Evolutionary conservation across 208 protist species (phyloP).

Genomic region (Trypanosoma scelopori): DNA sequence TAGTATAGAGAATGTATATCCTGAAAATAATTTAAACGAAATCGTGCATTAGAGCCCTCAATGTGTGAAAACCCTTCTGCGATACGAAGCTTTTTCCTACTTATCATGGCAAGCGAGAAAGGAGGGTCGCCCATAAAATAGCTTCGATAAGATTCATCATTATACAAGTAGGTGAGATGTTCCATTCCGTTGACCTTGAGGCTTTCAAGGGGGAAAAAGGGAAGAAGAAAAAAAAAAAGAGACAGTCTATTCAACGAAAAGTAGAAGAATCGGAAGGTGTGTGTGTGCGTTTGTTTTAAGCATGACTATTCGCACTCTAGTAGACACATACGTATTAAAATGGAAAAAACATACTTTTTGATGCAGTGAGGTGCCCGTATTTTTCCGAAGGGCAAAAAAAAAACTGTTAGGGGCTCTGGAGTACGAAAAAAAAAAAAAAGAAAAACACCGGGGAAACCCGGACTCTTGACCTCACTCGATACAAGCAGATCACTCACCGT

Average conservation of each 20-base stretch:
- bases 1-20: background rate
- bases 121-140: constrained; percentile 38
- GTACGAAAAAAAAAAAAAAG: too few relatives aligned
- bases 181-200: constrained; percentile 45
- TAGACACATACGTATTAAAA: background rate
- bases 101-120: constrained; percentile 41
- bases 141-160: constrained; percentile 35
- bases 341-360: background rate
- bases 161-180: constrained; percentile 39
- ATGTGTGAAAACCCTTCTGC: constrained; percentile 28
- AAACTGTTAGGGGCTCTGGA: too few relatives aligned
- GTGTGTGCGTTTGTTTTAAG: background rate
- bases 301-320: too few relatives aligned
- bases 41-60: constrained; percentile 7
- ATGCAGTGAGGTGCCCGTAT: background rate
- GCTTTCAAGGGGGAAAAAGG: background rate
- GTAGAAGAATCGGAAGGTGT: background rate
- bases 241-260: background rate
- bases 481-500: too few relatives aligned
- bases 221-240: constrained; percentile 24
- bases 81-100: constrained; percentile 23
- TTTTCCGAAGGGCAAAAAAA: too few relatives aligned
- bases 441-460: too few relatives aligned
- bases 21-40: constrained; percentile 23
- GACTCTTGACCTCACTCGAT: too few relatives aligned